phyloP scores from a whole-genome alignment of 441 rosid species.

The Eruca vesicaria region DNA sequence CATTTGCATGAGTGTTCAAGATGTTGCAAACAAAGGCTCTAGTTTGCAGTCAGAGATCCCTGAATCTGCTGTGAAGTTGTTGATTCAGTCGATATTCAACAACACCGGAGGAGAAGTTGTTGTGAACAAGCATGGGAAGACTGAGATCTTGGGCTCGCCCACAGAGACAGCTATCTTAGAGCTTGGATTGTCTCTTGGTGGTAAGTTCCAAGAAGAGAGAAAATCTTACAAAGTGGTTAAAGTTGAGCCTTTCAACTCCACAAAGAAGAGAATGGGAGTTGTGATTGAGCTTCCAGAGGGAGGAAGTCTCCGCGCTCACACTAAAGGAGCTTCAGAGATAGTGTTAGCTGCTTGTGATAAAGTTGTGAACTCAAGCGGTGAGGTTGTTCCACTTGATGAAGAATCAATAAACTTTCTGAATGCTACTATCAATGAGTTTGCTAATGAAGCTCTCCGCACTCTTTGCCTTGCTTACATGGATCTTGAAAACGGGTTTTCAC shows the following conservation, averaged over 20 bases:
- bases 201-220: constrained; percentile 58
- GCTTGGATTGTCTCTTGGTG: constrained; percentile 77
- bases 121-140: constrained; percentile 50
- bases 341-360: constrained; percentile 60
- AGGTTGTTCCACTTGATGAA: constrained; percentile 55
- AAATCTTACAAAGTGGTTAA: constrained; percentile 50
- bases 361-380: constrained; percentile 50
- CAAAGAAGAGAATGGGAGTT: constrained; percentile 72
- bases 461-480: constrained; percentile 66
- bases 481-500: constrained; percentile 48
- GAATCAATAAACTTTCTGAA: constrained; percentile 45
- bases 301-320: constrained; percentile 44
- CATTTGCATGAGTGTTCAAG: constrained; percentile 57
- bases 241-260: constrained; percentile 78
- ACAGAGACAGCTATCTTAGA: constrained; percentile 76
- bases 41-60: constrained; percentile 57
- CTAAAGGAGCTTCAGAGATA: constrained; percentile 73
- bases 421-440: constrained; percentile 54
- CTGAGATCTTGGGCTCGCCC: constrained; percentile 75
- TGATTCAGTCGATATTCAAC: constrained; percentile 72
- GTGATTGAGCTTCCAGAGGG: constrained; percentile 62
- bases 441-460: constrained; percentile 67
- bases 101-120: constrained; percentile 89
- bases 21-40: constrained; percentile 43
- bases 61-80: constrained; percentile 46